These are phyloP conservation scores for Gynochthodes officinalis DNA, from an alignment of 257 asterid species.

Conservation along the genomic window DNA sequence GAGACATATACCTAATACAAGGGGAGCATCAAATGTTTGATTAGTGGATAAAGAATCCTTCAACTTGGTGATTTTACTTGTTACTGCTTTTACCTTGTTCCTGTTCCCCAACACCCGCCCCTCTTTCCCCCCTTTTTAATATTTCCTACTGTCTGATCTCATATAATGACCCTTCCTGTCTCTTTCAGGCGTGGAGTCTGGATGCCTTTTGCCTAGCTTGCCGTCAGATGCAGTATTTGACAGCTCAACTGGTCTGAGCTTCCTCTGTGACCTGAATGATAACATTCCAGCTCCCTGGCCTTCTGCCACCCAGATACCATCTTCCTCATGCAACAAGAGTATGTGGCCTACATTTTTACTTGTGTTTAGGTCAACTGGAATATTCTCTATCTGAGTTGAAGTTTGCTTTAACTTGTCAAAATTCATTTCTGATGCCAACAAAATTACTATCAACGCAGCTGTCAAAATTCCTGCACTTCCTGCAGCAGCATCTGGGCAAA, in stretches of 20 bases:
- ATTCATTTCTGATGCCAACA: not conserved
- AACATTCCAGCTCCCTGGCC: conserved; percentile 99
- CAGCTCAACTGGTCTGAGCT: conserved; percentile 66
- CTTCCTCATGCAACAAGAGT: conserved; percentile 93
- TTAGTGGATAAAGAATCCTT: not conserved
- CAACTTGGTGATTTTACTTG: not conserved
- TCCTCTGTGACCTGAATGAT: conserved; percentile 91
- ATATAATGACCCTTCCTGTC: not conserved
- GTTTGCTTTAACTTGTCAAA: not conserved
- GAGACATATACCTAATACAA: not conserved
- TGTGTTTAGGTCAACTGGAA: not conserved
- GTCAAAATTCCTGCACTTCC: conserved; percentile 94
- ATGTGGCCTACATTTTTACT: conserved; percentile 16
- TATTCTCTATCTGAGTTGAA: not conserved
- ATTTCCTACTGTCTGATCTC: not conserved
- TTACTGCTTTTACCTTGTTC: not conserved
- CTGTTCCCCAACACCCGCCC: too few relatives aligned
- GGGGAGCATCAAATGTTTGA: not conserved
- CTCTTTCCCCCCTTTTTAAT: too few relatives aligned
- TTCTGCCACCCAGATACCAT: conserved; percentile 48
- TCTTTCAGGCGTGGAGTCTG: conserved; percentile 52
- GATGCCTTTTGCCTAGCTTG: conserved; percentile 94
- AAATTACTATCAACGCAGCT: conserved; percentile 47
- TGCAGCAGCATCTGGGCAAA: conserved; percentile 92
- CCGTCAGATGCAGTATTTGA: conserved; percentile 88